phyloP scores from a whole-genome alignment of 352 stramenopile species.

The Aphanomyces astaci region DNA sequence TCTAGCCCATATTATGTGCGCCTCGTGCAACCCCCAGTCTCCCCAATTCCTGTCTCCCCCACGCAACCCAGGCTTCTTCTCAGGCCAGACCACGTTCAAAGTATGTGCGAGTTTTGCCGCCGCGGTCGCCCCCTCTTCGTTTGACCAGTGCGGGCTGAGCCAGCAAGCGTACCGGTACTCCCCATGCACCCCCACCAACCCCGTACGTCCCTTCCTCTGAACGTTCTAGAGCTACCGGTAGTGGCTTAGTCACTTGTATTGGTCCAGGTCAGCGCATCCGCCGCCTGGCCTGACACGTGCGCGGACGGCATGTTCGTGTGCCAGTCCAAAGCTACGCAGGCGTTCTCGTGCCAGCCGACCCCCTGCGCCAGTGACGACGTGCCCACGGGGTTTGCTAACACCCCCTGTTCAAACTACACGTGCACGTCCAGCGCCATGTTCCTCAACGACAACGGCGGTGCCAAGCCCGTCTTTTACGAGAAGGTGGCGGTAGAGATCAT shows the following conservation, averaged over 20 bases:
- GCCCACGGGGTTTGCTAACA: constrained; percentile 48
- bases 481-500: constrained; percentile 64
- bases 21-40: constrained; percentile 5
- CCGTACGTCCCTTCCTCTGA: neutral
- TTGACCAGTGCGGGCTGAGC: constrained; percentile 15
- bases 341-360: constrained; percentile 53
- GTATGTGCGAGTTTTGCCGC: neutral
- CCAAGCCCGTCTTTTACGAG: constrained; percentile 69
- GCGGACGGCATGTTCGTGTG: constrained; percentile 47
- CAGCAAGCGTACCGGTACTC: constrained; percentile 12
- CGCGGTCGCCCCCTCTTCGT: neutral
- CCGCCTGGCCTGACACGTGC: constrained; percentile 28
- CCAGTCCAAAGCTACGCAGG: constrained; percentile 28
- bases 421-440: constrained; percentile 56
- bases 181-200: constrained; percentile 3
- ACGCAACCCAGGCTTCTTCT: neutral
- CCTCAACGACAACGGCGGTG: constrained; percentile 67
- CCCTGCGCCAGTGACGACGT: constrained; percentile 31
- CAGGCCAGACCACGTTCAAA: neutral
- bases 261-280: neutral
- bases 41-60: neutral
- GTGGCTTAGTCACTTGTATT: too few species aligned
- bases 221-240: too few species aligned
- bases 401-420: constrained; percentile 43
- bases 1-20: constrained; percentile 8